Base-by-base conservation (phyloP, 345 rosid genomes). In the Sisymbrium irio region DNA sequence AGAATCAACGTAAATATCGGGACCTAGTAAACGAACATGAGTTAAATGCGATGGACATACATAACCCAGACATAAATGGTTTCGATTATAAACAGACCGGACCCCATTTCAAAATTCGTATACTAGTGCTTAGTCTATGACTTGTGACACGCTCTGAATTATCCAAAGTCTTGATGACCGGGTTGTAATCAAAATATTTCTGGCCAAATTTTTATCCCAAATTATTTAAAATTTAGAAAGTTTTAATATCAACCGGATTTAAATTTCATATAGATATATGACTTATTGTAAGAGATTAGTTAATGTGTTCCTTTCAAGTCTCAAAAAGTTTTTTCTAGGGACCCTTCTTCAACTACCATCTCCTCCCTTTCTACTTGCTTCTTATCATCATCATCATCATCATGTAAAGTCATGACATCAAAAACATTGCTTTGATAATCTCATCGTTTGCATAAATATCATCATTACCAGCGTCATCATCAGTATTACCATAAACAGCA, bases 211-310 rank as follows among this genome's bases (percentile, higher is more conserved):
- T n/a, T n/a, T n/a, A n/a, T n/a, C n/a, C n/a, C n/a, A n/a, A n/a
- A n/a, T n/a, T n/a, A n/a, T n/a, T n/a, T n/a, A n/a, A n/a, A n/a
- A n/a, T n/a, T n/a, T n/a, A n/a, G n/a, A n/a, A 22, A 22, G 3
- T 22, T 22, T 22, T 22, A 22, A 22, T 22, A 22, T 22, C 3
- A 61, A 22, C 49, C 33, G 35, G 50, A 41, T 14, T 40, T 22
- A 13, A n/a, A 40, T 20, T 41, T 19, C 25, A 22, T 22, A 40
- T 40, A 2, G n/a, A 20, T 33, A 57, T 37, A 60, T 13, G 66
- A 62, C 66, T 62, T 61, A 33, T 59, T 22, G 46, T 41, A 19
- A 40, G 36, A 39, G 30, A n/a, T 62, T 62, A 62, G 66, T 62
- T 62, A 2, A 40, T 42, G 50, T 25, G 10, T 62, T 40, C 36